phyloP scores from a whole-genome alignment of 2,329 filamentous ascomycete genomes.

The Blastomyces parvus region DNA sequence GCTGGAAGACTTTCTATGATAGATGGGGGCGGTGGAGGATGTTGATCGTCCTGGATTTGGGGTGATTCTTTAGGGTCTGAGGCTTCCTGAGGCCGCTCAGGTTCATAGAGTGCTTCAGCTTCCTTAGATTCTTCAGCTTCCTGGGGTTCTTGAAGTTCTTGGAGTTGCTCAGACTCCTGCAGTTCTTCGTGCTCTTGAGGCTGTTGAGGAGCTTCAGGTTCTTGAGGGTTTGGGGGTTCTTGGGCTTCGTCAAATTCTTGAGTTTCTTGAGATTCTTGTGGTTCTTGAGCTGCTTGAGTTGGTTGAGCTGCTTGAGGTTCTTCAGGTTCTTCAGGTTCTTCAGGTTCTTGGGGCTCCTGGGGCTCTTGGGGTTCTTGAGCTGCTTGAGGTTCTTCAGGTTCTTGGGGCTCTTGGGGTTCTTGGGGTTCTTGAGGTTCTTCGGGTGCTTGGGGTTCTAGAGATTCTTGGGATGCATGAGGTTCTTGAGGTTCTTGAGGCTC shows the following conservation, averaged over 20 bases:
- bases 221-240: neutral
- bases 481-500: constrained; percentile 6
- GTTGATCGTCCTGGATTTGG: neutral
- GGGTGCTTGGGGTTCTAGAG: constrained; percentile 6
- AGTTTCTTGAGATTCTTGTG: constrained; percentile 3
- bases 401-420: constrained; percentile 8
- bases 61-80: neutral
- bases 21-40: constrained; percentile 7
- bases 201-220: constrained; percentile 4
- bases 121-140: neutral
- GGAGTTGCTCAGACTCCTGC: constrained; percentile 1
- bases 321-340: neutral
- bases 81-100: neutral
- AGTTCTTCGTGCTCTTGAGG: neutral
- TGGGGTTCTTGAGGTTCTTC: constrained; percentile 12
- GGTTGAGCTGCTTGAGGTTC: neutral
- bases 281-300: neutral
- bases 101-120: neutral
- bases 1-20: constrained; percentile 17
- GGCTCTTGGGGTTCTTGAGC: constrained; percentile 9
- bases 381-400: constrained; percentile 2
- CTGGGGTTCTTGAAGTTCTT: neutral
- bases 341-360: too few relatives aligned
- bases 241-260: neutral
- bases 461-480: constrained; percentile 12